These are phyloP conservation scores for Trametes maxima DNA, from an alignment of 768 basidiomycete species.

Conservation along the genomic window DNA sequence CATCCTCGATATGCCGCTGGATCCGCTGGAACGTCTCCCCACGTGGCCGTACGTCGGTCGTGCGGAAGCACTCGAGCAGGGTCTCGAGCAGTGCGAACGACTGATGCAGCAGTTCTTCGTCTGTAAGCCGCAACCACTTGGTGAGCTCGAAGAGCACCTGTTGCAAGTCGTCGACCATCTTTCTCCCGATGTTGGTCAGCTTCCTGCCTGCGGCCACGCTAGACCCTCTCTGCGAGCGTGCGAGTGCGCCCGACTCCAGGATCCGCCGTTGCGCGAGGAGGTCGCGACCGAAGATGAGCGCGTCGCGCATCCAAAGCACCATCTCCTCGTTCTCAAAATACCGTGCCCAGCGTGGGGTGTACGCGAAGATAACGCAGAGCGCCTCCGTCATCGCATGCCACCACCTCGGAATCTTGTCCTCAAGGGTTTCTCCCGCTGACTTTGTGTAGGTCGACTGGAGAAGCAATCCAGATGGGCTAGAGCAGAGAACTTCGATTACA, in stretches of 20 bases:
- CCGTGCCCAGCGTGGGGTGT: conserved; percentile 80
- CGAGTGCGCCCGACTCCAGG: conserved; percentile 69
- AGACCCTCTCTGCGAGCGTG: conserved; percentile 34
- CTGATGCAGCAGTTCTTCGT: conserved; percentile 88
- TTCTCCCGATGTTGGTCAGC: conserved; percentile 61
- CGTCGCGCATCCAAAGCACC: conserved; percentile 98
- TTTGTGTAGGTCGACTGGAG: conserved; percentile 56
- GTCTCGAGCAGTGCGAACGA: conserved; percentile 82
- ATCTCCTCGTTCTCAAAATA: conserved; percentile 82
- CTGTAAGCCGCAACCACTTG: conserved; percentile 90
- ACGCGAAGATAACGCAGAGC: conserved; percentile 81
- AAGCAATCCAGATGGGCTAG: conserved; percentile 69
- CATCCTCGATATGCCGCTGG: conserved; percentile 61
- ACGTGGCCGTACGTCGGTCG: conserved; percentile 57
- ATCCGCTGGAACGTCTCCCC: conserved; percentile 64
- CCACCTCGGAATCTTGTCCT: conserved; percentile 61
- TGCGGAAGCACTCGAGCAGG: conserved; percentile 75
- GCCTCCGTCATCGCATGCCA: conserved; percentile 85
- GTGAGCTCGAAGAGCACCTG: conserved; percentile 77
- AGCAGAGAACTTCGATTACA: conserved; percentile 85
- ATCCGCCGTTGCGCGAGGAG: conserved; percentile 79
- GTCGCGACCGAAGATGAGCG: conserved; percentile 88
- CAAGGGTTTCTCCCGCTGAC: conserved; percentile 47
- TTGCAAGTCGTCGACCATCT: conserved; percentile 80
- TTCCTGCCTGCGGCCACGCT: conserved; percentile 34